phyloP scores from a whole-genome alignment of 192 early-diverging fungal species.

The Linnemannia schmuckeri region DNA sequence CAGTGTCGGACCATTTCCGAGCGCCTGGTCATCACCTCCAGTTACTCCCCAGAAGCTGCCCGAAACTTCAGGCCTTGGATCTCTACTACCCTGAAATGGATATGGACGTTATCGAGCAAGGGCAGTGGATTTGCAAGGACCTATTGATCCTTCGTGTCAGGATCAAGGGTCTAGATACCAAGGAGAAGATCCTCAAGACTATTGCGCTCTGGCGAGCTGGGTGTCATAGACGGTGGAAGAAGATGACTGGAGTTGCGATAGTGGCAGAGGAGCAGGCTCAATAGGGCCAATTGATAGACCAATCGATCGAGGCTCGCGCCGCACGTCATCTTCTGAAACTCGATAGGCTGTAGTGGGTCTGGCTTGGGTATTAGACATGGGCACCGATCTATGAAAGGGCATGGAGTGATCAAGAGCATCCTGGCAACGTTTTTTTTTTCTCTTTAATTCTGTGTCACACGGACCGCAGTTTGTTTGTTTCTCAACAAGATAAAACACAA shows the following conservation, averaged over 20 bases:
- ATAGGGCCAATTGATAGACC: not conserved
- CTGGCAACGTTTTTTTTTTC: too few relatives aligned
- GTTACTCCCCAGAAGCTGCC: not conserved
- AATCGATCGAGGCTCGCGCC: conserved; percentile 1
- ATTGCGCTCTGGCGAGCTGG: conserved; percentile 7
- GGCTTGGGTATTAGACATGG: conserved; percentile 9
- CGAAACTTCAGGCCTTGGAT: not conserved
- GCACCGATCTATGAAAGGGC: too few relatives aligned
- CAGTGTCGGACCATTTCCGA: not conserved
- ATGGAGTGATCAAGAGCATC: too few relatives aligned
- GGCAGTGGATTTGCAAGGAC: not conserved
- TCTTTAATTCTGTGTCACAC: too few relatives aligned
- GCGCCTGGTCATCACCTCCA: not conserved
- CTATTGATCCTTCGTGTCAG: not conserved
- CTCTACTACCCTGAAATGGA: conserved; percentile 6
- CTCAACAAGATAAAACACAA: too few relatives aligned
- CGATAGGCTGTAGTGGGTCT: not conserved
- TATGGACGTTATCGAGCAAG: conserved; percentile 15
- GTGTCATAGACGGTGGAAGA: not conserved
- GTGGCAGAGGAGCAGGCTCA: not conserved
- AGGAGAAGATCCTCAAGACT: not conserved
- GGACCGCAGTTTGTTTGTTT: too few relatives aligned
- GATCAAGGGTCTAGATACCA: not conserved
- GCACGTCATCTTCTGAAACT: not conserved
- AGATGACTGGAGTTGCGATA: not conserved